Base-by-base conservation (phyloP, 768 basidiomycete species). In the Boletus rubescentipes region DNA sequence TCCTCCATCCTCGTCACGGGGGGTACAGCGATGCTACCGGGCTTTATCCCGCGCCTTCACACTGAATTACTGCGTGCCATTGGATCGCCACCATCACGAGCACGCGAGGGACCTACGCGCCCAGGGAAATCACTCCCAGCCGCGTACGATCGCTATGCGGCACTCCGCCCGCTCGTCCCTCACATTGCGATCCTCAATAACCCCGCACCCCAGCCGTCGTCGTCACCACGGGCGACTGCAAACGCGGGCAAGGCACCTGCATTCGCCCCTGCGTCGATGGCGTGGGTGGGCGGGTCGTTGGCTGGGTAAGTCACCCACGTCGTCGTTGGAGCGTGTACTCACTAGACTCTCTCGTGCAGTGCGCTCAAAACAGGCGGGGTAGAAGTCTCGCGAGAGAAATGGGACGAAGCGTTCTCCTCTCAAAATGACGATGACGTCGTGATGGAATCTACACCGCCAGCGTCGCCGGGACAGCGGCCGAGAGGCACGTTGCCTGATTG, bases 241-340 rank as follows among this genome's bases (percentile, higher is more conserved):
- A 86, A 85, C 58, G 86, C 85, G 2, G 95, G 93, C 2, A 88
- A 84, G 60, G 93, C 93, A 0, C 95, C 96, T 0, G 88, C 90
- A 0, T 98, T 96, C 72, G 74, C 86, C 4, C 89, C 93, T 2
- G 84, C 86, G 1, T 77, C 85, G 32, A 77, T 95, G 72, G 80
- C 87, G 0, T 99, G 96, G 96, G 85, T 99, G 11, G 96, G 96
- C 5, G 96, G 93, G 0, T 93, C 91, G 20, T 67, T 98, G 18
- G 92, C 94, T 3, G 96, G 95, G 88, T 93, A 70, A 58, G 85
- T 78, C 34, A 11, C 26, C 26, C 39, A 0, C 45, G 37, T 34
- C 59, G 0, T 29, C 49, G 37, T 9, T 38, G 7, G 31, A 12
- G 2, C 3, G n/a, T 48, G 32, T 20, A 14, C 64, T 51, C 10